phyloP scores from a whole-genome alignment of 2,329 filamentous ascomycete species.

The Fusarium torreyae region DNA sequence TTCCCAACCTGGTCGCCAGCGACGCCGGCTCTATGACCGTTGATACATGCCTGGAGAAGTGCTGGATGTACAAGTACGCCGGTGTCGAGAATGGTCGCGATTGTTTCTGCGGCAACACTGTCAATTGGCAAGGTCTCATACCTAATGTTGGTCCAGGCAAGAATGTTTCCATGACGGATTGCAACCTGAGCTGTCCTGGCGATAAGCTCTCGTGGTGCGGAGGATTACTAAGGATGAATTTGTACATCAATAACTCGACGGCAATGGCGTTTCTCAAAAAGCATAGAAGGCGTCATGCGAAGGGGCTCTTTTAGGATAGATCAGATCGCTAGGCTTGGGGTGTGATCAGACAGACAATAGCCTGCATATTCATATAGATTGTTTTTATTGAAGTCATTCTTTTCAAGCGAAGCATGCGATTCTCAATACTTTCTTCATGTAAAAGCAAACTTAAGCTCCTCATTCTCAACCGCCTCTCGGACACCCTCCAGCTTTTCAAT shows the following conservation, averaged over 20 bases:
- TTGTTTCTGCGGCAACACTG: constrained; percentile 56
- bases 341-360: not conserved
- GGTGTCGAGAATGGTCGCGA: constrained; percentile 58
- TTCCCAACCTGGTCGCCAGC: constrained; percentile 52
- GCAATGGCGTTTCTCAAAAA: constrained; percentile 25
- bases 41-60: constrained; percentile 53
- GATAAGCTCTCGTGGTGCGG: constrained; percentile 53
- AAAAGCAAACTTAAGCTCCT: constrained; percentile 17
- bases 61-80: constrained; percentile 54
- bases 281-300: constrained; percentile 19
- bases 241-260: constrained; percentile 51
- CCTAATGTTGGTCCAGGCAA: constrained; percentile 44
- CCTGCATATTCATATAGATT: not conserved
- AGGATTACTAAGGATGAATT: constrained; percentile 50
- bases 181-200: constrained; percentile 55
- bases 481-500: constrained; percentile 29
- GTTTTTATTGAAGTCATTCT: not conserved
- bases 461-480: constrained; percentile 4
- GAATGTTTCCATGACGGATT: constrained; percentile 52
- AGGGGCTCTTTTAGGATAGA: not conserved
- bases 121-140: constrained; percentile 49
- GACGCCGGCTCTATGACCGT: constrained; percentile 54
- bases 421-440: not conserved
- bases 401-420: too few relatives aligned
- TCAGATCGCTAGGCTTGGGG: not conserved